phyloP scores from a whole-genome alignment of 1,284 basidiomycete species.

The Cryptococcus floricola region DNA sequence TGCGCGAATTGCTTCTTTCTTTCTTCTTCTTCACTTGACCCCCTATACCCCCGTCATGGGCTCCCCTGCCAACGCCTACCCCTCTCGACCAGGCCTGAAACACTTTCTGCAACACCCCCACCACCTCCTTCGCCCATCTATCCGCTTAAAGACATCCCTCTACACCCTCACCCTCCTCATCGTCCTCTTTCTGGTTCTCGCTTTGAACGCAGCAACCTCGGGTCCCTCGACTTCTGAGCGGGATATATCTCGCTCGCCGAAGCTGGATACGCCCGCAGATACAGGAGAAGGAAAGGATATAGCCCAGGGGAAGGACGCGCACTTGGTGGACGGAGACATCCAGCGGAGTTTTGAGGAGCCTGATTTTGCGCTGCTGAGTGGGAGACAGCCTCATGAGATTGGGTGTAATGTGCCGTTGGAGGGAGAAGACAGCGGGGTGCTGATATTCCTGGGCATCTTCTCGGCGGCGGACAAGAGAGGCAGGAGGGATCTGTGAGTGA shows the following conservation, averaged over 20 bases:
- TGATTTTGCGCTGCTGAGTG: slow-evolving; percentile 43
- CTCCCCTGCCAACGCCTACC: slow-evolving; percentile 14
- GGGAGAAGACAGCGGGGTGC: slow-evolving; percentile 31
- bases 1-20: not conserved
- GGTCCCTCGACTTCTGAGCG: not conserved
- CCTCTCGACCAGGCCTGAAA: slow-evolving; percentile 7
- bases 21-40: not conserved
- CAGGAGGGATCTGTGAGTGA: slow-evolving; percentile 37
- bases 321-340: slow-evolving; percentile 33
- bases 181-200: slow-evolving; percentile 29
- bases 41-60: slow-evolving; percentile 7
- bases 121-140: slow-evolving; percentile 27
- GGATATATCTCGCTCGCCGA: slow-evolving; percentile 19
- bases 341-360: slow-evolving; percentile 48
- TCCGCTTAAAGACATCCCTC: slow-evolving; percentile 34
- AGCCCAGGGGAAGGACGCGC: slow-evolving; percentile 34
- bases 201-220: slow-evolving; percentile 28
- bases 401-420: slow-evolving; percentile 45
- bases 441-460: slow-evolving; percentile 49
- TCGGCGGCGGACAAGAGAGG: slow-evolving; percentile 33
- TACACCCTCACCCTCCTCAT: slow-evolving; percentile 29
- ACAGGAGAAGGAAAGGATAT: slow-evolving; percentile 32
- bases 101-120: slow-evolving; percentile 11
- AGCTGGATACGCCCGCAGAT: slow-evolving; percentile 24
- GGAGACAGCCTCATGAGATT: slow-evolving; percentile 45